These are phyloP conservation scores for Sporothrix humicola DNA, from an alignment of 2,329 filamentous ascomycete species.

Conservation along the genomic window DNA sequence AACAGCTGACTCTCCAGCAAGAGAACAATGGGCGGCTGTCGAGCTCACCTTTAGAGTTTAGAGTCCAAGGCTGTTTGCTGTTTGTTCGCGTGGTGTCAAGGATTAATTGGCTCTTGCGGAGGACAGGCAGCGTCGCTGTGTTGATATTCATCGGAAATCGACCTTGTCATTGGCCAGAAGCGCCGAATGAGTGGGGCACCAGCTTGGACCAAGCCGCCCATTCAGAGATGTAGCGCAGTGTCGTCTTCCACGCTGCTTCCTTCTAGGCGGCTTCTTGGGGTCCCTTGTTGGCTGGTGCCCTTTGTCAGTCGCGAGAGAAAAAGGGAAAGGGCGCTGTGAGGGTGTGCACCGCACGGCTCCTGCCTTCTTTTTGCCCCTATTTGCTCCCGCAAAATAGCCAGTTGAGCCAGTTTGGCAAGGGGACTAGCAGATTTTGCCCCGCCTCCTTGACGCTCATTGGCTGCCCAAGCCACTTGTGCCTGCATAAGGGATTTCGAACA, in stretches of 20 bases:
- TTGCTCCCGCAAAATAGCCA: constrained; percentile 28
- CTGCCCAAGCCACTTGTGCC: constrained; percentile 33
- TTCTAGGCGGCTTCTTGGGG: neutral
- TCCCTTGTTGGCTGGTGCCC: neutral
- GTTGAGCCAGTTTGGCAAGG: constrained; percentile 30
- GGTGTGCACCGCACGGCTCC: constrained; percentile 26
- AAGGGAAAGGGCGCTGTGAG: neutral
- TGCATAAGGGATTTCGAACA: constrained; percentile 37
- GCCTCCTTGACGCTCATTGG: constrained; percentile 34
- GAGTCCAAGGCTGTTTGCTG: neutral
- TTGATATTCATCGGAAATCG: neutral
- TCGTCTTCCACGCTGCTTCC: neutral
- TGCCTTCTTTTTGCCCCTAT: constrained; percentile 35
- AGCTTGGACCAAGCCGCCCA: neutral
- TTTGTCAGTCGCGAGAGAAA: neutral
- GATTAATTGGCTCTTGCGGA: constrained; percentile 9
- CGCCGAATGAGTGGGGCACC: neutral
- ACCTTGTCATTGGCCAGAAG: constrained; percentile 9
- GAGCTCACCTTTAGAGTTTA: neutral
- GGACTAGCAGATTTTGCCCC: constrained; percentile 32
- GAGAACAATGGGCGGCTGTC: neutral
- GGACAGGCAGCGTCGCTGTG: neutral
- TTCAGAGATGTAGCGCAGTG: neutral
- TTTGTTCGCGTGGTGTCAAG: constrained; percentile 23
- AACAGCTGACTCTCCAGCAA: neutral